Base-by-base conservation (phyloP, 805 yeast genomes). In the Lipomyces yamanashiensis region DNA sequence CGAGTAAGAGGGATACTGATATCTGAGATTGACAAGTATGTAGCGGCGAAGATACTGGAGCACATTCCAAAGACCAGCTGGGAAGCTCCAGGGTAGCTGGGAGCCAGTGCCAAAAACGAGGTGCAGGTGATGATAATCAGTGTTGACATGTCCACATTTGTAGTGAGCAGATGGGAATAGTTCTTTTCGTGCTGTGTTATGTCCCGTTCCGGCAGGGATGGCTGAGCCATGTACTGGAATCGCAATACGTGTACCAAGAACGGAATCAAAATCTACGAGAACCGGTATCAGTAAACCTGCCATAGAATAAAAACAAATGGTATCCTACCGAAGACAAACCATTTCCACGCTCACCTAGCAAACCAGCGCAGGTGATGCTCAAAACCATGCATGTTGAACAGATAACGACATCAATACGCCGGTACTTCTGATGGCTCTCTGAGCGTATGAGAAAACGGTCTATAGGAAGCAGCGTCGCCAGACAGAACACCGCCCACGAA, bases 311-410 rank as follows among this genome's bases (percentile, higher is more conserved):
- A 12, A 9, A 37, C 17, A 19, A 5, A 12, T 33, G 37, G 21
- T 39, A n/a, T 36, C 68, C 2, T 41, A 66, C 69, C 39, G 69
- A 62, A 45, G 64, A 59, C 7, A 66, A 60, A 52, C 69, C 69
- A 15, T 51, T 58, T 5, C 69, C 69, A 23, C 69, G 69, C 41
- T 66, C 69, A n/a, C 69, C 69, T 19, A 66, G 62, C 50, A 66
- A 47, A 49, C 61, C 48, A 13, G 69, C 69, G 43, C 69, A 66
- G 15, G 56, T 65, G 4, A 61, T 64, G 33, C 61, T 53, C 50
- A 66, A 58, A 17, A 66, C 69, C 36, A 66, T 66, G 59, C 69
- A 66, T 3, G 64, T 60, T 15, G 69, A 47, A 41, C 69, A 66
- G 34, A 66, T 59, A 21, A 55, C 69, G 36, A 66, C 69, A 48